phyloP scores from a whole-genome alignment of 2,329 filamentous ascomycete genomes.

The Phyllosticta citribraziliensis region DNA sequence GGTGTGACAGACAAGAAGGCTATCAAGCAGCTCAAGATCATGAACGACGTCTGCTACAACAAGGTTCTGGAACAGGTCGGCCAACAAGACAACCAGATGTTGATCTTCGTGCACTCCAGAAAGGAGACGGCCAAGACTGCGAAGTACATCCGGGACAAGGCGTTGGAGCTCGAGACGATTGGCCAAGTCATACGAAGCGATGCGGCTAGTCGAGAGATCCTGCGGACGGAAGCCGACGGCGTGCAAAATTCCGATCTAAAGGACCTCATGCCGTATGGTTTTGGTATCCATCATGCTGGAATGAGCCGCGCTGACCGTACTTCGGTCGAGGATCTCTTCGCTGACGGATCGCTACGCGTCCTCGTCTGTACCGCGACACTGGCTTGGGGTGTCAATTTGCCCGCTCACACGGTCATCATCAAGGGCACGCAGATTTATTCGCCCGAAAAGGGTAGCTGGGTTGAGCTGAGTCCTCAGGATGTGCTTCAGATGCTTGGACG shows the following conservation, averaged over 20 bases:
- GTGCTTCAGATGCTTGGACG: conserved; percentile 97
- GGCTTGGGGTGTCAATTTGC: conserved; percentile 97
- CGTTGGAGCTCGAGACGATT: conserved; percentile 93
- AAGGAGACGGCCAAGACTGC: conserved; percentile 98
- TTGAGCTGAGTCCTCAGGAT: conserved; percentile 93
- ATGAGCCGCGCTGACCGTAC: conserved; percentile 94
- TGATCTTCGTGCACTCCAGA: conserved; percentile 96
- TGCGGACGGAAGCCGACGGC: conserved; percentile 73
- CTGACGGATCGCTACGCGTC: conserved; percentile 83
- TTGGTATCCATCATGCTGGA: conserved; percentile 96
- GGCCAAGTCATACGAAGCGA: conserved; percentile 90
- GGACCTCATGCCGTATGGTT: conserved; percentile 88
- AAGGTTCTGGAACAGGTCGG: conserved; percentile 97
- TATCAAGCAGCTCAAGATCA: conserved; percentile 97
- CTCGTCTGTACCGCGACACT: conserved; percentile 96
- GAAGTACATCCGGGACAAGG: conserved; percentile 91
- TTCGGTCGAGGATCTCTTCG: conserved; percentile 89
- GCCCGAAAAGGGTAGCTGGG: conserved; percentile 96
- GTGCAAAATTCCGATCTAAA: conserved; percentile 83
- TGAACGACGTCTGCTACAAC: conserved; percentile 98
- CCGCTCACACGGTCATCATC: conserved; percentile 96
- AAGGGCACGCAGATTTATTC: conserved; percentile 98
- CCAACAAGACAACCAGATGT: conserved; percentile 88
- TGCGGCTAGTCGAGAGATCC: conserved; percentile 78
- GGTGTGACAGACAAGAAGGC: conserved; percentile 96